A percentile compares a stretch with the other conserved stretches of the same genome.
phyloP scores from a whole-genome alignment of 106 monocot genomes.

The Agapanthus africanus region DNA sequence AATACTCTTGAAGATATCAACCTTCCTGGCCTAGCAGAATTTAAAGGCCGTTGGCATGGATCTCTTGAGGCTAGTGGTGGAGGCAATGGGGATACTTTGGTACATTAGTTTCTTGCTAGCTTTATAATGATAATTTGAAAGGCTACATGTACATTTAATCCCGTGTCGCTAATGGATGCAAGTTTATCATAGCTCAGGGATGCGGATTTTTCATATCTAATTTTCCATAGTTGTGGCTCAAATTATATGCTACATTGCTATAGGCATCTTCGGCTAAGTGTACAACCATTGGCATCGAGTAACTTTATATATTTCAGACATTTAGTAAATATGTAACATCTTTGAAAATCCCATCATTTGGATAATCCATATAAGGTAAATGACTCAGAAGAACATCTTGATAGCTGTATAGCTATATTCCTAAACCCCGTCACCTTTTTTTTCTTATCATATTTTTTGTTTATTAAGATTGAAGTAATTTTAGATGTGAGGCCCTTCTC shows the following conservation, averaged over 20 bases:
- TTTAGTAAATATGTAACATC: background rate
- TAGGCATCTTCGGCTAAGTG: background rate
- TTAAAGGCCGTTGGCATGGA: constrained; percentile 83
- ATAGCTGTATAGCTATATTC: background rate
- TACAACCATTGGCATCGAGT: too few species aligned
- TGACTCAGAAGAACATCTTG: background rate
- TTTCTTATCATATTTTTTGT: background rate
- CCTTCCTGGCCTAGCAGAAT: constrained; percentile 92
- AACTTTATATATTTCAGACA: background rate
- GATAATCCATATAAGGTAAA: background rate
- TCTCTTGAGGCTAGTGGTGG: constrained; percentile 98
- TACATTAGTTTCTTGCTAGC: too few species aligned
- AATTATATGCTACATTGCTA: too few species aligned
- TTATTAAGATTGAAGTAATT: background rate
- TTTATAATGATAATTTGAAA: background rate
- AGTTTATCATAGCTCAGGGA: background rate
- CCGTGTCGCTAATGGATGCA: background rate
- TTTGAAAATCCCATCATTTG: background rate
- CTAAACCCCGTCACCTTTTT: background rate
- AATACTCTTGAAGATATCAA: constrained; percentile 67
- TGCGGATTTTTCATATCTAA: background rate
- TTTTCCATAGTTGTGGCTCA: background rate
- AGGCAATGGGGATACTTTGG: constrained; percentile 94
- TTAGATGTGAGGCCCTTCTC: too few species aligned
- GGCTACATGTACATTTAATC: background rate